A percentile compares a stretch with the other conserved stretches of the same genome.
Conservation (phyloP, 306 rosid genomes). For the Vachellia collinsii region DNA sequence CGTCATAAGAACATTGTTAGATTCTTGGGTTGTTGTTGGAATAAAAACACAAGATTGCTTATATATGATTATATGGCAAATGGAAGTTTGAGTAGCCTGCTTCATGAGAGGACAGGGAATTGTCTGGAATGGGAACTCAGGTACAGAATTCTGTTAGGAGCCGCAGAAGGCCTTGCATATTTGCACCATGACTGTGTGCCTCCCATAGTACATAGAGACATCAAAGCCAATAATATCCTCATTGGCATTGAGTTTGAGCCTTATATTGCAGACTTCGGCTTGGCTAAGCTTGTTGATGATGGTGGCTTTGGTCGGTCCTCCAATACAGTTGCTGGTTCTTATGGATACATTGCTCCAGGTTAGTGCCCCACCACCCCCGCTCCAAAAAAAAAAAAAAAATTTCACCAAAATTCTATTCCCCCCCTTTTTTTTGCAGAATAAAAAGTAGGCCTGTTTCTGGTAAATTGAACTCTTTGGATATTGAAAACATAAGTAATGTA, state of each 20-base stretch:
- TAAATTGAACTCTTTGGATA: not conserved
- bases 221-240: slow-evolving; percentile 95
- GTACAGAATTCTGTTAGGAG: slow-evolving; percentile 82
- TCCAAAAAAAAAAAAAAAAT: not conserved
- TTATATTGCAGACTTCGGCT: slow-evolving; percentile 93
- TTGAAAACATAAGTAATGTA: not conserved
- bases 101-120: slow-evolving; percentile 80
- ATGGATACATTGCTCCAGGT: slow-evolving; percentile 98
- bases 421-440: not conserved
- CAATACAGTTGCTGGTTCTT: slow-evolving; percentile 95
- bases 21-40: slow-evolving; percentile 88
- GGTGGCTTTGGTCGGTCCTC: slow-evolving; percentile 78
- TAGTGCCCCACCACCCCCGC: slow-evolving; percentile 34
- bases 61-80: slow-evolving; percentile 95
- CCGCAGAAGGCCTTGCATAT: slow-evolving; percentile 92
- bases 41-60: slow-evolving; percentile 72
- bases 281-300: slow-evolving; percentile 91
- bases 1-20: slow-evolving; percentile 94
- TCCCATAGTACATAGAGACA: slow-evolving; percentile 93
- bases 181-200: slow-evolving; percentile 97
- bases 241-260: slow-evolving; percentile 95
- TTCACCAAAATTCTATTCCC: not conserved
- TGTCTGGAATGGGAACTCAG: slow-evolving; percentile 92
- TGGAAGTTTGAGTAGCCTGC: slow-evolving; percentile 81
- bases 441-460: not conserved